Percentiles rank a stretch among this genome's conserved stretches.
Conservation (phyloP, 2,329 filamentous ascomycete species). For the Trichoderma guizhouense region DNA sequence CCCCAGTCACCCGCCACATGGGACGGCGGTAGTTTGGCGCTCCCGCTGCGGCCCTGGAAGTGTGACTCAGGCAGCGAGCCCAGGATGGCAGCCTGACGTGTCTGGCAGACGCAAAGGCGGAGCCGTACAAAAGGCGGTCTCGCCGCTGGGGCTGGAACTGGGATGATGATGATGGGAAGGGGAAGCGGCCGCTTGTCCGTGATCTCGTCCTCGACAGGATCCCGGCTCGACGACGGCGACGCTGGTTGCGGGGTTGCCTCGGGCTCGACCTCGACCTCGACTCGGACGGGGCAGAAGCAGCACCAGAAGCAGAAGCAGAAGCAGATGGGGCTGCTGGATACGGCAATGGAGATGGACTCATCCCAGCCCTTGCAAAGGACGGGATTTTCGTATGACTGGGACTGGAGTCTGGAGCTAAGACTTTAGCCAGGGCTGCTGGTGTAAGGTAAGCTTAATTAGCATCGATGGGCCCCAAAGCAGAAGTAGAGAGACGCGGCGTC, state of each 20-base stretch:
- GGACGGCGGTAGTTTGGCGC: slow-evolving; percentile 5
- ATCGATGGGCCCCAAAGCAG: neutral
- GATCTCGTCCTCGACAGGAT: neutral
- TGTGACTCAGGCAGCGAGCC: slow-evolving; percentile 11
- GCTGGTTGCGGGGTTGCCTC: slow-evolving; percentile 7
- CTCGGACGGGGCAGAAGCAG: neutral
- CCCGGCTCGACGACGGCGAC: neutral
- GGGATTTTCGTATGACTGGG: neutral
- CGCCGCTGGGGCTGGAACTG: neutral
- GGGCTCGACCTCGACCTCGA: neutral
- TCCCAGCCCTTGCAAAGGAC: neutral
- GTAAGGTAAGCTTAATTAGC: neutral
- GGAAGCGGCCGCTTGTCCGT: too few relatives aligned
- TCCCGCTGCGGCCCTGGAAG: neutral
- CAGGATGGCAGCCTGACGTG: slow-evolving; percentile 13
- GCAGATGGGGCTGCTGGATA: neutral
- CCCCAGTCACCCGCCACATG: slow-evolving; percentile 2
- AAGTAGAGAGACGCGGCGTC: neutral
- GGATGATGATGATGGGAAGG: too few relatives aligned
- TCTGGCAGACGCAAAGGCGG: slow-evolving; percentile 1
- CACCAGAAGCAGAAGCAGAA: neutral
- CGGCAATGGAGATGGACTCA: neutral
- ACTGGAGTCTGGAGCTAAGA: neutral
- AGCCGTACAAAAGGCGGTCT: neutral
- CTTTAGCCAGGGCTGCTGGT: neutral